Evolutionary conservation across 192 early-diverging fungal species (phyloP).

Genomic region (Globomyces pollinis-pini): DNA sequence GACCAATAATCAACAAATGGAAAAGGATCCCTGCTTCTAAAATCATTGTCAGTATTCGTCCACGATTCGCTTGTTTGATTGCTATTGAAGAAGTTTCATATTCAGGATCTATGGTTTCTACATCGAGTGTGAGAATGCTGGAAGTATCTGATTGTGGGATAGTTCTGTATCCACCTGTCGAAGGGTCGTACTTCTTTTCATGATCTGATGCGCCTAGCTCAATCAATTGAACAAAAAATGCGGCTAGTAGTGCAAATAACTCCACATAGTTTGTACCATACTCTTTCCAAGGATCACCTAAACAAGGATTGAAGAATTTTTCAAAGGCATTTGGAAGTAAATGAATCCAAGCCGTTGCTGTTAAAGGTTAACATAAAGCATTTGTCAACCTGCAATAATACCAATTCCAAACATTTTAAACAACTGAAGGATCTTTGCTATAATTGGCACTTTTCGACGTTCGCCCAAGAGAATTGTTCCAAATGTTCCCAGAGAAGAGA

Average conservation of each 20-base stretch:
- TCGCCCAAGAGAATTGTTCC: background rate
- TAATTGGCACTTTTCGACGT: background rate
- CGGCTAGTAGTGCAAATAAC: conserved; percentile 26
- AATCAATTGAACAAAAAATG: conserved; percentile 24
- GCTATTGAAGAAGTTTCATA: too few species aligned
- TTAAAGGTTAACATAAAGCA: too few species aligned
- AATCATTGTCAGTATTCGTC: conserved; percentile 11
- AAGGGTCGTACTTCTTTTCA: background rate
- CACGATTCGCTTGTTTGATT: background rate
- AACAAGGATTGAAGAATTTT: conserved; percentile 4
- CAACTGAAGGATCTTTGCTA: background rate
- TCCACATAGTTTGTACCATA: conserved; percentile 15
- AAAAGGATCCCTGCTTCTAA: conserved; percentile 35
- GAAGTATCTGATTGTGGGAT: background rate
- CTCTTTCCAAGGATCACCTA: background rate
- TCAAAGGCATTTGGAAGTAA: conserved; percentile 18
- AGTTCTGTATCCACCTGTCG: background rate
- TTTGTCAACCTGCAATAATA: conserved; percentile 36
- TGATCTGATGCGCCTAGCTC: conserved; percentile 17
- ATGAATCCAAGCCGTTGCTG: conserved; percentile 39
- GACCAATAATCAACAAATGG: conserved; percentile 44
- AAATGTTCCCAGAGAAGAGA: conserved; percentile 2
- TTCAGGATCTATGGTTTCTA: background rate
- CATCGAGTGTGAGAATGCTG: background rate
- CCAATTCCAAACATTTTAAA: conserved; percentile 48